phyloP scores from a whole-genome alignment of 176 grass and related monocot genomes.

The Rhynchospora breviuscula region DNA sequence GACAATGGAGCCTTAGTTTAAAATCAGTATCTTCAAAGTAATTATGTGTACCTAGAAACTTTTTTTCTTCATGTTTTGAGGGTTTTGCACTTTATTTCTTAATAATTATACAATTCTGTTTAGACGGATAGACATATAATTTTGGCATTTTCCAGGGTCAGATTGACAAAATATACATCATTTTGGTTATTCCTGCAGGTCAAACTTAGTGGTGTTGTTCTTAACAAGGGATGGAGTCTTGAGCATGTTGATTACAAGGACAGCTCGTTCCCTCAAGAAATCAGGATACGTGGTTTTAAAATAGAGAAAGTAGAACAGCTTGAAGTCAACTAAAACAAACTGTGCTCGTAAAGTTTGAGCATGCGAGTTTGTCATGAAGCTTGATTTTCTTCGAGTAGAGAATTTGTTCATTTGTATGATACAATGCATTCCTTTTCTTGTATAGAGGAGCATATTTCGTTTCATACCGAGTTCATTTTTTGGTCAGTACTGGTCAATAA shows the following conservation, averaged over 20 bases:
- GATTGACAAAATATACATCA: background rate
- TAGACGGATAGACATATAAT: background rate
- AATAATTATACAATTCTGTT: background rate
- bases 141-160: background rate
- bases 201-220: slow-evolving; percentile 38
- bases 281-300: slow-evolving; percentile 72
- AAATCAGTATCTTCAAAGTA: background rate
- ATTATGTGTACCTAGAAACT: background rate
- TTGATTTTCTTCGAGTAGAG: background rate
- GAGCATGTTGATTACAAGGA: slow-evolving; percentile 64
- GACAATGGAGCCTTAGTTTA: background rate
- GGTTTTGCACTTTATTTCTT: background rate
- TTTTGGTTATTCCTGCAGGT: slow-evolving; percentile 37
- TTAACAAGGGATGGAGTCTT: slow-evolving; percentile 48
- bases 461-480: background rate
- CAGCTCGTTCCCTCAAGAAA: slow-evolving; percentile 58
- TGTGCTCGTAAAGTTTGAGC: background rate
- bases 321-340: slow-evolving; percentile 38
- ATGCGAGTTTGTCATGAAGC: background rate
- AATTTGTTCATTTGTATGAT: slow-evolving; percentile 14
- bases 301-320: slow-evolving; percentile 69
- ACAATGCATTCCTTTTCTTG: background rate
- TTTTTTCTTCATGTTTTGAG: background rate
- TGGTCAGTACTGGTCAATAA: background rate
- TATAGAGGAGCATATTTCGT: background rate